phyloP scores from a whole-genome alignment of 2,329 filamentous ascomycete genomes.

The Fusarium stilboides region DNA sequence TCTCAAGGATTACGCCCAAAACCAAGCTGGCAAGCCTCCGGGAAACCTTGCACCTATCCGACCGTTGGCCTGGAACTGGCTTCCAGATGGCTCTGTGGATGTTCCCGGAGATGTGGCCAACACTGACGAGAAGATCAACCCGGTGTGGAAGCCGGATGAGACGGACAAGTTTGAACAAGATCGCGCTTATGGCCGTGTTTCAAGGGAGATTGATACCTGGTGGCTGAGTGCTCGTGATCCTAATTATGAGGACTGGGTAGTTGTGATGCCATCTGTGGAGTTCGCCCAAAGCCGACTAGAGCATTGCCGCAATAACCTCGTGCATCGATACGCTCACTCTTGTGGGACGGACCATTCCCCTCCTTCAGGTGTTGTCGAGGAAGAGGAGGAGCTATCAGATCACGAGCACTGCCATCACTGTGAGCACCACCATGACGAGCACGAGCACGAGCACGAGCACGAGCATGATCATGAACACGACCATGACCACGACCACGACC shows the following conservation, averaged over 20 bases:
- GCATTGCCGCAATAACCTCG: conserved; percentile 71
- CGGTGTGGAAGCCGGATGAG: conserved; percentile 67
- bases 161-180: conserved; percentile 73
- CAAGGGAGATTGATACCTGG: conserved; percentile 76
- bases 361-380: conserved; percentile 55
- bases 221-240: conserved; percentile 73
- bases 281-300: conserved; percentile 71
- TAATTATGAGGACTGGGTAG: conserved; percentile 72
- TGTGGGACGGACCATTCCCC: conserved; percentile 61
- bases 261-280: conserved; percentile 73
- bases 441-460: conserved; percentile 24
- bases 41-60: conserved; percentile 66
- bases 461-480: conserved; percentile 55
- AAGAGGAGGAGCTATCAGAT: conserved; percentile 55
- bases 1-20: conserved; percentile 68
- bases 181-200: conserved; percentile 71
- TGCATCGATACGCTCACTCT: conserved; percentile 68
- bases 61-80: conserved; percentile 70
- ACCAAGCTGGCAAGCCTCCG: conserved; percentile 64
- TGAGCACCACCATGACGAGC: conserved; percentile 40
- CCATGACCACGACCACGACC: conserved; percentile 53
- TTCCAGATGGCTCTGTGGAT: conserved; percentile 58
- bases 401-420: conserved; percentile 57
- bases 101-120: conserved; percentile 53
- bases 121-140: conserved; percentile 62